Evolutionary conservation across 2,329 filamentous ascomycete species (phyloP).

Genomic region (Cordyceps cicadae): DNA sequence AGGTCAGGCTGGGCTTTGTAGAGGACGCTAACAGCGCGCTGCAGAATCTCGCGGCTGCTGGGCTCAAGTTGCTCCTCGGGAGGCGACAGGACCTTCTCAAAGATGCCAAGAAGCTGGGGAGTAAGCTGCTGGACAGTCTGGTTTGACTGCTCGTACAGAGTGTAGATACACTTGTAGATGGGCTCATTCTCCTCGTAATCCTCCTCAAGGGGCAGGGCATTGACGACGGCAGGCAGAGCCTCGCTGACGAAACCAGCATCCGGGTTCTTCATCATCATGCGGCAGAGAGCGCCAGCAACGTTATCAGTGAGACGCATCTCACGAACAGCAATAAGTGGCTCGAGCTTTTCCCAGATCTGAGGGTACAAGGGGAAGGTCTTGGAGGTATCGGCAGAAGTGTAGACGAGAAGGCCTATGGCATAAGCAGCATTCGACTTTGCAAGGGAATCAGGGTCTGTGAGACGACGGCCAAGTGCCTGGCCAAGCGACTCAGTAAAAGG

Average conservation of each 20-base stretch:
- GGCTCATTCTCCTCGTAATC: conserved; percentile 97
- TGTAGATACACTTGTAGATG: conserved; percentile 81
- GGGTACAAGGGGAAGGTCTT: conserved; percentile 69
- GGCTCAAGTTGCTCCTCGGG: conserved; percentile 69
- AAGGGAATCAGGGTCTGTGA: conserved; percentile 82
- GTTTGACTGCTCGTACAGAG: conserved; percentile 68
- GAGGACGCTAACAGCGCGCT: conserved; percentile 50
- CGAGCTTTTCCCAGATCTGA: conserved; percentile 74
- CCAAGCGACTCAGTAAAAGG: conserved; percentile 71
- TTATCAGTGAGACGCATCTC: conserved; percentile 86
- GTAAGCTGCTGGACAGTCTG: conserved; percentile 62
- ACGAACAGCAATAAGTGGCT: conserved; percentile 69
- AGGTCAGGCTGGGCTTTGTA: conserved; percentile 29
- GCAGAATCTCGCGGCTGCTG: conserved; percentile 59
- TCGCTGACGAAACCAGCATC: conserved; percentile 71
- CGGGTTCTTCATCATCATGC: conserved; percentile 88
- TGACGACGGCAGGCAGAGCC: conserved; percentile 72
- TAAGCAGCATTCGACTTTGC: conserved; percentile 95
- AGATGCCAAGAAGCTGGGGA: conserved; percentile 58
- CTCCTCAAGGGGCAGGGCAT: conserved; percentile 77
- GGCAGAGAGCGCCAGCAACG: conserved; percentile 79
- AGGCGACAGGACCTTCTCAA: conserved; percentile 62
- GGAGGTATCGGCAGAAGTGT: conserved; percentile 64
- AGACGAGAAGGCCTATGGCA: conserved; percentile 75
- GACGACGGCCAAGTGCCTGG: conserved; percentile 73